phyloP scores from a whole-genome alignment of 1,284 basidiomycete species.

The Crucibulum cyathiforme region DNA sequence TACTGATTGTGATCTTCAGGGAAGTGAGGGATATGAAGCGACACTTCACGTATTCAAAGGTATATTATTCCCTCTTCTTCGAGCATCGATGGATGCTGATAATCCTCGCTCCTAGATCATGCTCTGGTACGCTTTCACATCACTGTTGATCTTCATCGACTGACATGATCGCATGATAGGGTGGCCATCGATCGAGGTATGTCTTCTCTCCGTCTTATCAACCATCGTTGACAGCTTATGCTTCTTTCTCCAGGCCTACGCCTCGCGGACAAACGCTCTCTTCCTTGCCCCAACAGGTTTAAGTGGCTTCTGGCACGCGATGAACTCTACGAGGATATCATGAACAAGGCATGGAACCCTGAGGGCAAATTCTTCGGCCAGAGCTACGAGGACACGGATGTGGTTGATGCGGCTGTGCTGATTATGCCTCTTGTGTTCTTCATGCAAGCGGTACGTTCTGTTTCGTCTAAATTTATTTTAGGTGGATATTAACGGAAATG shows the following conservation, averaged over 20 bases:
- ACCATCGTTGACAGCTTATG: not conserved
- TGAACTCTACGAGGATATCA: constrained; percentile 83
- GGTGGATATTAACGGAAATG: constrained; percentile 3
- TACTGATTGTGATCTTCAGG: constrained; percentile 48
- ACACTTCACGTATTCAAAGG: constrained; percentile 92
- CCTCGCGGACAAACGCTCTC: constrained; percentile 86
- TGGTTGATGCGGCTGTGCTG: constrained; percentile 76
- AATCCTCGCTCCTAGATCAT: constrained; percentile 62
- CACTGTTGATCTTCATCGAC: not conserved
- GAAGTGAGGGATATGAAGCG: constrained; percentile 84
- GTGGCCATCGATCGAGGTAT: constrained; percentile 89
- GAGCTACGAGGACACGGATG: constrained; percentile 75
- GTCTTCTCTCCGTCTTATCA: constrained; percentile 5
- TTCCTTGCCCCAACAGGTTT: constrained; percentile 73
- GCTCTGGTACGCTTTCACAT: constrained; percentile 68
- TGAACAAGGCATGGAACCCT: constrained; percentile 81
- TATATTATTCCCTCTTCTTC: constrained; percentile 30
- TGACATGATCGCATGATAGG: constrained; percentile 50
- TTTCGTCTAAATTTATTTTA: not conserved
- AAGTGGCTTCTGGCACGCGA: constrained; percentile 83
- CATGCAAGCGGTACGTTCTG: constrained; percentile 65
- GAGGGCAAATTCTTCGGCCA: constrained; percentile 74
- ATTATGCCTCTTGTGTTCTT: constrained; percentile 92
- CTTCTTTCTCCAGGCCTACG: constrained; percentile 64
- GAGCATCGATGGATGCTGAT: not conserved